phyloP scores from a whole-genome alignment of 2,329 filamentous ascomycete species.

The Exophiala aquamarina region DNA sequence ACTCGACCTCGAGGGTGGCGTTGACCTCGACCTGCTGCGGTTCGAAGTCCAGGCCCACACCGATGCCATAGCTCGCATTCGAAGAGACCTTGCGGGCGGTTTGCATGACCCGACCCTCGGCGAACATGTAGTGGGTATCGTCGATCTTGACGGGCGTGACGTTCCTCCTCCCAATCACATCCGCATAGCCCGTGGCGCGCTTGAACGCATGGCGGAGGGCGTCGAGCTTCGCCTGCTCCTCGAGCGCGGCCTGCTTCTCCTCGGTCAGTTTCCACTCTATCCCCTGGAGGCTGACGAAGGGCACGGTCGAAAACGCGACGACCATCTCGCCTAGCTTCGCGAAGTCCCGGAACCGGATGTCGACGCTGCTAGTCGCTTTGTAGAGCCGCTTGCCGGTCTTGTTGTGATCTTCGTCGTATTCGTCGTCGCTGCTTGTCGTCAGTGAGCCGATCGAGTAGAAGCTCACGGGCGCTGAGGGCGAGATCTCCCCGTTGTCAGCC shows the following conservation, averaged over 20 bases:
- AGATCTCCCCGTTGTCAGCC: constrained; percentile 8
- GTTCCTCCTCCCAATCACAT: constrained; percentile 22
- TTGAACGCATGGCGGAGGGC: constrained; percentile 30
- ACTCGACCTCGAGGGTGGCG: constrained; percentile 12
- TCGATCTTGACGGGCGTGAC: constrained; percentile 17
- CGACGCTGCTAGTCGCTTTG: constrained; percentile 23
- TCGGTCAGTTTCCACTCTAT: constrained; percentile 32
- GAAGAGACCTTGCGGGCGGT: constrained; percentile 2
- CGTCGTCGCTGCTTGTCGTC: constrained; percentile 20
- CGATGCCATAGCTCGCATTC: constrained; percentile 5
- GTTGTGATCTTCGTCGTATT: constrained; percentile 15
- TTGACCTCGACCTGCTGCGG: constrained; percentile 16
- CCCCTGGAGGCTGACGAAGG: constrained; percentile 26
- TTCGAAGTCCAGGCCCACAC: constrained; percentile 17
- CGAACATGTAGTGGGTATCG: constrained; percentile 4
- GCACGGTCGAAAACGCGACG: constrained; percentile 20
- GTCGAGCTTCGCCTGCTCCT: constrained; percentile 25
- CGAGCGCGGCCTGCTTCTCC: constrained; percentile 21
- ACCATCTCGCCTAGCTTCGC: constrained; percentile 24
- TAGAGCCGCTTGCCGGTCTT: constrained; percentile 19
- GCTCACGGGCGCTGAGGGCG: constrained; percentile 24
- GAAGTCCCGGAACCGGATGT: constrained; percentile 30
- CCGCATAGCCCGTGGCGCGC: constrained; percentile 29
- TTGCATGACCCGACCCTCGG: constrained; percentile 3
- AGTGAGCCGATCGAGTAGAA: constrained; percentile 18